Conservation (phyloP, 2,329 filamentous ascomycete genomes). For the Pseudogymnoascus sp. region DNA sequence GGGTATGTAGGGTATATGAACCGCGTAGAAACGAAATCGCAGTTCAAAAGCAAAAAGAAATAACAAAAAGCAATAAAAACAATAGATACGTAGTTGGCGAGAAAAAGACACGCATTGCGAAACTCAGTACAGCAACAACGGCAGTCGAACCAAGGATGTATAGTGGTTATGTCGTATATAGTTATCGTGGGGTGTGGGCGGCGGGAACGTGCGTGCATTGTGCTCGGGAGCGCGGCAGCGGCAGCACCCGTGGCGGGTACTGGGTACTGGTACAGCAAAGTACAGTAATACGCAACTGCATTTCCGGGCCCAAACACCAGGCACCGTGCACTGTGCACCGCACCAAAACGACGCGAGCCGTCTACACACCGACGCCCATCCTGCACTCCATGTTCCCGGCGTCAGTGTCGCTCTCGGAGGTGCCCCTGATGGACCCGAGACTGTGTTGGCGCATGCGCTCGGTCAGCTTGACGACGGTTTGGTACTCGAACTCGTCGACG, state of each 20-base stretch:
- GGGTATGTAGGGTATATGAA: not conserved
- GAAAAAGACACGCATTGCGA: not conserved
- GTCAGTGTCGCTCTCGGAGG: constrained; percentile 28
- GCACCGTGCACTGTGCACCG: not conserved
- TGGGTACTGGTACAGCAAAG: not conserved
- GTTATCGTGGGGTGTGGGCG: not conserved
- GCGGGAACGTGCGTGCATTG: not conserved
- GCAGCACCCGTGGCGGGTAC: not conserved
- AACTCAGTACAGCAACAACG: not conserved
- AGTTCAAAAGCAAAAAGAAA: not conserved
- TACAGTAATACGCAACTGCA: not conserved
- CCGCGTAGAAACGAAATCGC: not conserved
- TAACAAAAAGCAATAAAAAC: not conserved
- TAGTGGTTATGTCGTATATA: not conserved
- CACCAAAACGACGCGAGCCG: not conserved
- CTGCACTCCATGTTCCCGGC: not conserved
- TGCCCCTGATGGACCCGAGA: constrained; percentile 30
- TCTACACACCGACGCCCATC: not conserved
- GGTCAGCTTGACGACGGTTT: constrained; percentile 71
- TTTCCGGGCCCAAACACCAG: not conserved
- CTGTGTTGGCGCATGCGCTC: constrained; percentile 67
- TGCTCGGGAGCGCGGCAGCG: constrained; percentile 3
- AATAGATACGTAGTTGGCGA: not conserved
- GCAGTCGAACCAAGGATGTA: not conserved
- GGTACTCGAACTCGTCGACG: constrained; percentile 68